phyloP scores from a whole-genome alignment of 78 protist genomes.

The Diacronema lutheri region DNA sequence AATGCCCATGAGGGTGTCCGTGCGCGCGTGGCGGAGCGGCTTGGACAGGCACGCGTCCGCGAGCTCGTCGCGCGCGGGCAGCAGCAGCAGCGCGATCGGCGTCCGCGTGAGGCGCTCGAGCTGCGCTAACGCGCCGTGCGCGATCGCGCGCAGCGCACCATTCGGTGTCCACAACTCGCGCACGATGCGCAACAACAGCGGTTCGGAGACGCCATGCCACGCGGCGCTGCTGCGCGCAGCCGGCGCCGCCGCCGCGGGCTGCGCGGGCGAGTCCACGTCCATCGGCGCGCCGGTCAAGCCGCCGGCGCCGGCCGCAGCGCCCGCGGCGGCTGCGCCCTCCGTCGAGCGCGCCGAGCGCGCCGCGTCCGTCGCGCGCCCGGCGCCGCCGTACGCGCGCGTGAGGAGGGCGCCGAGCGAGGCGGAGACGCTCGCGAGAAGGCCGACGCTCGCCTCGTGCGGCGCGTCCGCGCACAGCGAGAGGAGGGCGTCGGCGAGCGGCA shows the following conservation, averaged over 20 bases:
- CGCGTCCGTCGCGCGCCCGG: too few relatives aligned
- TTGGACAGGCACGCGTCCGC: neutral
- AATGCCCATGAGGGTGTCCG: neutral
- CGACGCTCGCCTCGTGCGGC: neutral
- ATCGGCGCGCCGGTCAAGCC: too few relatives aligned
- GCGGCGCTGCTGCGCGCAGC: neutral
- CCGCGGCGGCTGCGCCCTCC: too few relatives aligned
- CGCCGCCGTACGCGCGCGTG: too few relatives aligned
- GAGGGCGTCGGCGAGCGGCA: neutral
- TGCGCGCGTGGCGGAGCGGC: neutral
- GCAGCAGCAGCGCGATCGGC: neutral
- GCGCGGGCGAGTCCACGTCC: too few relatives aligned
- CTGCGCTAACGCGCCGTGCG: neutral
- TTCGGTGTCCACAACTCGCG: neutral
- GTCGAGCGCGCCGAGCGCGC: too few relatives aligned
- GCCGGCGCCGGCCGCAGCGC: too few relatives aligned
- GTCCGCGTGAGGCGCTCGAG: neutral
- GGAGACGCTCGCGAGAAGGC: too few relatives aligned
- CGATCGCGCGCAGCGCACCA: neutral
- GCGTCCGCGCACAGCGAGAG: neutral
- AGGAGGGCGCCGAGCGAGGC: too few relatives aligned
- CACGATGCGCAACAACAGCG: neutral
- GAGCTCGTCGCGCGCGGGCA: neutral
- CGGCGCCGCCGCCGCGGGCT: neutral
- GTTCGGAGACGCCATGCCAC: neutral